These are phyloP conservation scores for Aspergillus leporis DNA, from an alignment of 495 filamentous ascomycete species.

Conservation along the genomic window DNA sequence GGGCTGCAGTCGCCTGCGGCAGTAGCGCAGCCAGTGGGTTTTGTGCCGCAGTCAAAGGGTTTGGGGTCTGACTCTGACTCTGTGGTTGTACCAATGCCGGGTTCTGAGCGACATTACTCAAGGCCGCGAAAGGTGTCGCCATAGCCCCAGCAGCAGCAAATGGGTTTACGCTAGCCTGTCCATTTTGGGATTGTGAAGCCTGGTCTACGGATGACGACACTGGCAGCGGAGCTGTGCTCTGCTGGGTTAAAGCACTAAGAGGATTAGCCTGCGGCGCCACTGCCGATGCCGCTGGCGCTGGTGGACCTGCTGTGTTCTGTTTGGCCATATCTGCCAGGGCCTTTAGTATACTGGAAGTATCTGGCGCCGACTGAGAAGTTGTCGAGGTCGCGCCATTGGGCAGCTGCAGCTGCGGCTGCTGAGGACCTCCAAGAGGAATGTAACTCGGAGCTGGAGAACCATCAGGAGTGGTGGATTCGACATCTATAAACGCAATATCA, in stretches of 20 bases:
- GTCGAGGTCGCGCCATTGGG: conserved; percentile 38
- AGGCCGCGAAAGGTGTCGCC: conserved; percentile 49
- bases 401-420: conserved; percentile 32
- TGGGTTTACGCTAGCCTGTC: conserved; percentile 60
- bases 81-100: conserved; percentile 50
- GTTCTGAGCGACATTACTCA: conserved; percentile 39
- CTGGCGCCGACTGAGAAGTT: conserved; percentile 43
- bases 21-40: conserved; percentile 52
- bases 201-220: conserved; percentile 51
- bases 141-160: conserved; percentile 54
- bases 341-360: conserved; percentile 75
- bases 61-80: conserved; percentile 43
- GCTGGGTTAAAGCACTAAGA: conserved; percentile 57
- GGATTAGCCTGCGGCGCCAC: conserved; percentile 51
- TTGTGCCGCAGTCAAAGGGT: conserved; percentile 39
- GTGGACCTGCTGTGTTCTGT: conserved; percentile 67
- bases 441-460: conserved; percentile 71
- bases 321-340: conserved; percentile 84
- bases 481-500: conserved; percentile 45
- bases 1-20: conserved; percentile 36
- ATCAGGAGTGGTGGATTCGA: conserved; percentile 75
- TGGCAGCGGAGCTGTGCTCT: conserved; percentile 43
- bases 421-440: conserved; percentile 32
- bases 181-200: conserved; percentile 41
- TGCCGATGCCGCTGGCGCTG: conserved; percentile 54